A percentile compares a stretch with the other conserved stretches of the same genome.
These are phyloP conservation scores for Bolboschoenoplectus hybrid DNA, from an alignment of 202 grass and related monocot species.

Conservation along the genomic window DNA sequence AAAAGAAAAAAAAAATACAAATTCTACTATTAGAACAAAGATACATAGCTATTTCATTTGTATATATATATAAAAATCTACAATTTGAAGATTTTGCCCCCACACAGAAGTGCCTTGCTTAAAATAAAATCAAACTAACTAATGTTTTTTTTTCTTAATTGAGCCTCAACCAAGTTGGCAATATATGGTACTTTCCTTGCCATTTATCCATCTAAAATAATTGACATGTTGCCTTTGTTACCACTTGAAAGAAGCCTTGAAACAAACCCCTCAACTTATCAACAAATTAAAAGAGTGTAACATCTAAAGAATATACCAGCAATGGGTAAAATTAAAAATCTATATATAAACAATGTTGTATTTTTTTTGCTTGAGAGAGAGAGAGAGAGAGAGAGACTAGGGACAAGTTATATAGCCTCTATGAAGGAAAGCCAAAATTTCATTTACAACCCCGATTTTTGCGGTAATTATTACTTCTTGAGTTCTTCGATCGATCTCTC, in stretches of 20 bases:
- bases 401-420: conserved; percentile 22
- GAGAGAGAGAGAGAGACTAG: neutral
- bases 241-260: conserved; percentile 36
- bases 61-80: neutral
- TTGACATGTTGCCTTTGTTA: conserved; percentile 40
- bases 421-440: conserved; percentile 44
- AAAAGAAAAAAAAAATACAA: neutral
- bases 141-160: conserved; percentile 27
- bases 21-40: neutral
- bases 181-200: conserved; percentile 9
- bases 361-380: neutral
- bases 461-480: conserved; percentile 26
- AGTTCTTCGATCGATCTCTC: neutral
- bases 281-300: conserved; percentile 21
- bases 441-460: conserved; percentile 38
- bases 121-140: conserved; percentile 22
- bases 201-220: neutral
- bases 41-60: conserved; percentile 14
- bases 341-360: conserved; percentile 40
- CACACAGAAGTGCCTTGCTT: conserved; percentile 1
- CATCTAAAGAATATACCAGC: conserved; percentile 35
- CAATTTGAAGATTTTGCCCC: conserved; percentile 16
- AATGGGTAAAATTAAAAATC: conserved; percentile 26
- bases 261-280: conserved; percentile 31
- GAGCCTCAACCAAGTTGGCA: conserved; percentile 6